Percentiles rank a stretch among this genome's conserved stretches.
These are phyloP conservation scores for Fusarium equiseti DNA, from an alignment of 2,329 filamentous ascomycete species.

Conservation along the genomic window DNA sequence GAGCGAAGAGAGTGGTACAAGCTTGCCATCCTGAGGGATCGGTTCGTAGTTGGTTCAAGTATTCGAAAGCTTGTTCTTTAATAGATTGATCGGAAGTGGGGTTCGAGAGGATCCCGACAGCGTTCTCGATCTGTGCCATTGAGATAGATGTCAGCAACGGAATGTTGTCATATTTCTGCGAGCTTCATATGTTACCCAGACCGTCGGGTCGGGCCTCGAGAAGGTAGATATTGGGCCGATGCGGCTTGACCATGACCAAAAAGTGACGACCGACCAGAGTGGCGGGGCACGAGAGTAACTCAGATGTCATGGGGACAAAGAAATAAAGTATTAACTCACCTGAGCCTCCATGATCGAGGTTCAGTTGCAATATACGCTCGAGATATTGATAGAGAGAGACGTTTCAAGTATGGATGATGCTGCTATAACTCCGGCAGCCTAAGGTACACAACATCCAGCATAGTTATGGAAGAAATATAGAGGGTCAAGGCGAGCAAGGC, in stretches of 20 bases:
- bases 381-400: not conserved
- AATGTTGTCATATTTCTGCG: conserved; percentile 2
- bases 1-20: conserved; percentile 86
- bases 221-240: conserved; percentile 41
- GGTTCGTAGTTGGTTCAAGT: conserved; percentile 80
- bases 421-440: conserved; percentile 61
- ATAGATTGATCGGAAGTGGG: conserved; percentile 79
- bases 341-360: conserved; percentile 61
- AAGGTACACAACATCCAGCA: conserved; percentile 57
- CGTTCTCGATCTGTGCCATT: conserved; percentile 81
- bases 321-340: conserved; percentile 52
- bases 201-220: conserved; percentile 26
- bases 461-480: conserved; percentile 51
- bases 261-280: conserved; percentile 42
- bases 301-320: conserved; percentile 43
- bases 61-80: conserved; percentile 86
- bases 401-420: conserved; percentile 48
- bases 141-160: conserved; percentile 30
- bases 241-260: conserved; percentile 32
- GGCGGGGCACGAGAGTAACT: conserved; percentile 48
- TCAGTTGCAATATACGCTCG: conserved; percentile 34
- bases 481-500: conserved; percentile 53
- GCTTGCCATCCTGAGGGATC: conserved; percentile 91
- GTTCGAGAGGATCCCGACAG: conserved; percentile 93
- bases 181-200: conserved; percentile 27